These are phyloP conservation scores for Globisporangium spiculum DNA, from an alignment of 352 stramenopile species.

Conservation along the genomic window DNA sequence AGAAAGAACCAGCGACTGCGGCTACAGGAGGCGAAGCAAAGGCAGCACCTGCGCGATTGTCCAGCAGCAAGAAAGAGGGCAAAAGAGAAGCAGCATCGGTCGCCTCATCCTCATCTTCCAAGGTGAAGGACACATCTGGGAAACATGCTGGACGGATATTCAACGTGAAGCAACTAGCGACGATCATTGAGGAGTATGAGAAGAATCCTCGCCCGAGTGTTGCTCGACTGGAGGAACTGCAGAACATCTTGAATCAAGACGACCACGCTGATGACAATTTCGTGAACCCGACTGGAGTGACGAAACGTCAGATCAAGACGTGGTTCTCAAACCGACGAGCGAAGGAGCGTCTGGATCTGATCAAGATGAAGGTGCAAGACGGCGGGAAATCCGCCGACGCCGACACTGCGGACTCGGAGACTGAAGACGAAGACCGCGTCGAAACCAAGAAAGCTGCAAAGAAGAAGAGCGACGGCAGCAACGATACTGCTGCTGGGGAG, in stretches of 20 bases:
- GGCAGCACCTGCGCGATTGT: constrained; percentile 16
- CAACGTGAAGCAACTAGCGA: constrained; percentile 83
- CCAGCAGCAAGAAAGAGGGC: constrained; percentile 3
- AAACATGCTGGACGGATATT: constrained; percentile 71
- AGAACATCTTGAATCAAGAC: constrained; percentile 67
- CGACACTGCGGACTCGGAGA: constrained; percentile 29
- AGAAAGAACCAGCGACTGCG: constrained; percentile 18
- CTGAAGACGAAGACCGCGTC: constrained; percentile 35
- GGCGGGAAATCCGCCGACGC: constrained; percentile 14
- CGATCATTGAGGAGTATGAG: constrained; percentile 84
- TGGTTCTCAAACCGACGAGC: constrained; percentile 83
- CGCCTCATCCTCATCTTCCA: neutral
- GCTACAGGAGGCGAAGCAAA: neutral
- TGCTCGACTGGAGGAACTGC: constrained; percentile 63
- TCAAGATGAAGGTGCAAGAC: constrained; percentile 77
- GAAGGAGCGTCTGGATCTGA: constrained; percentile 75
- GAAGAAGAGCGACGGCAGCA: constrained; percentile 5
- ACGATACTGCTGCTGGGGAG: constrained; percentile 1
- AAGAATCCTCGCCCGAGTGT: constrained; percentile 70
- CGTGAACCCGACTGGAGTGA: constrained; percentile 43
- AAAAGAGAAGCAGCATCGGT: neutral
- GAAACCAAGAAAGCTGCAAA: constrained; percentile 13
- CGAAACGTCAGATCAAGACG: constrained; percentile 80
- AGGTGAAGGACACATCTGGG: constrained; percentile 11
- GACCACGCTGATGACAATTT: constrained; percentile 65